Base-by-base conservation (phyloP, 2,329 filamentous ascomycete species). In the Diaporthe sp. region DNA sequence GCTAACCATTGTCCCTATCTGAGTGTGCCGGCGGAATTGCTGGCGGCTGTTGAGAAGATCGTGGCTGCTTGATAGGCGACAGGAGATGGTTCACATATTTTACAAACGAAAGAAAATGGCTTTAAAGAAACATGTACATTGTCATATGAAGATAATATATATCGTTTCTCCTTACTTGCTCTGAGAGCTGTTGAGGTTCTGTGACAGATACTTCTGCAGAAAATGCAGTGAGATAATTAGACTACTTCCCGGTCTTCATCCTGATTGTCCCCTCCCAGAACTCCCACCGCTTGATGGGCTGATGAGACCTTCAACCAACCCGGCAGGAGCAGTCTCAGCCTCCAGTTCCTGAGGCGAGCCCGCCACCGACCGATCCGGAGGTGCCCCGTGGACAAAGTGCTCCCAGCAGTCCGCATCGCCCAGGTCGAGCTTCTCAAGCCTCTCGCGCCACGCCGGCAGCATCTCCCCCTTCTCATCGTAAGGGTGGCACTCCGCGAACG, bases 401-500 rank as follows among this genome's bases (percentile, higher is more conserved):
- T 78, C 73, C 81, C 81, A 83, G 55, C 81, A 83, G 31, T 74
- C 65, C 3, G 76, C 44, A 72, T 82, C 78, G 8, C 44, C 53
- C 73, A 83, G 70, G 25, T 82, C 77, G n/a, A 81, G 69, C 2
- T 73, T 58, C 39, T 79, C 74, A 9, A 81, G 74, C 34, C 78
- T 77, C 15, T 71, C 28, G 22, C 42, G 68, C 82, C 82, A 82
- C 57, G 72, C 62, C 19, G 75, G 17, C 49, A 79, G 78, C 22
- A 84, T 68, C 0, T 31, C 31, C 0, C 82, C 81, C 2, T 74
- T 51, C 22, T 79, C 77, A 34, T 79, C 79, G 5, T 83, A 84
- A 4, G 82, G 81, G n/a, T 69, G 44, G n/a, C 76, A 75, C 28
- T 77, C 74, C 25, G 78, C 81, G 78, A 81, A 84, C 8, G 72